Evolutionary conservation across 2,329 filamentous ascomycete species (phyloP), one percentile per base, ranked within the genome.

Genomic region (Beauveria sp.): DNA sequence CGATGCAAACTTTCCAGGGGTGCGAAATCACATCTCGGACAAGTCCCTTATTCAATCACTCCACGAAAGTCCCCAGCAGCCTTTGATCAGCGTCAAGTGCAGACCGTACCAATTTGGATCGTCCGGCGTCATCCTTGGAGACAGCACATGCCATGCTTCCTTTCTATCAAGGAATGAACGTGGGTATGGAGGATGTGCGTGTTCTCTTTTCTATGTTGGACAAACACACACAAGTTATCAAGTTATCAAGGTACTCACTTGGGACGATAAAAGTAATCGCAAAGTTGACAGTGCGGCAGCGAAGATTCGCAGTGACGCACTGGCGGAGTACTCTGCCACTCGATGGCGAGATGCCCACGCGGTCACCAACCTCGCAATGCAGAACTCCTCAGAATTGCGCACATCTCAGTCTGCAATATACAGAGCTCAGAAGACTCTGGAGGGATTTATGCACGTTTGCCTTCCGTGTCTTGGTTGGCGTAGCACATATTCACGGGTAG

Each of bases 81-180:
- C 95, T 0, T 80, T 99, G 5, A 95, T 99, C 72, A 95, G 85
- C 72, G 89, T 99, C 71, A 98, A 96, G 75, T 97, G 93, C 77
- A 83, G 83, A n/a, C 95, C 95, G 0, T 90, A 98, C 75, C 91
- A 96, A 77, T 91, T 85, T 76, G 80, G 77, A 54, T 85, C 86
- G 28, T 89, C 87, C 1, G 91, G 83, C 38, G 91, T 96, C 63
- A 90, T 99, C 53, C 73, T 99, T 40, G 95, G 95, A 62, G 95
- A 99, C n/a, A 6, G 93, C 95, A 0, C 95, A 99, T 72, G 95
- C 95, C 61, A 97, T 99, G 88, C 92, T 98, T 0, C 95, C 95
- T 0, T 99, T 99, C 75, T 99, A 98, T 73, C 95, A 99, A 74
- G 95, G 95, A 45, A 96, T 99, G 87, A 99, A 99, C 71, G 89